Percentiles rank a stretch among this genome's conserved stretches.
These are phyloP conservation scores for Pleurotus ostreatus DNA, from an alignment of 768 basidiomycete genomes.

Conservation along the genomic window DNA sequence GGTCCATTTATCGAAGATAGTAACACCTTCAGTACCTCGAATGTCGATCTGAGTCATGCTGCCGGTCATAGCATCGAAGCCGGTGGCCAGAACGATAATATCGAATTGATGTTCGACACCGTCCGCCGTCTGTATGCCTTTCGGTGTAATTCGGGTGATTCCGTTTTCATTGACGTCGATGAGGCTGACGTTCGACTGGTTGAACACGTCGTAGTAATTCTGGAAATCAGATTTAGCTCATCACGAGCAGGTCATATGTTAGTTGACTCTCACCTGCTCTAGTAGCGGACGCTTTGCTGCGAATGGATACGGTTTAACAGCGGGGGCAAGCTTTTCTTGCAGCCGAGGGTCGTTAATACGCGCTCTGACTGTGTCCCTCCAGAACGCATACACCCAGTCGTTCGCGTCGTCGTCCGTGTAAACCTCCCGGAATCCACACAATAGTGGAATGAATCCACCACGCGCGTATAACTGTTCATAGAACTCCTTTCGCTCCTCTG, in stretches of 20 bases:
- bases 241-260: neutral
- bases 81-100: slow-evolving; percentile 19
- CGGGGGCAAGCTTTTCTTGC: slow-evolving; percentile 11
- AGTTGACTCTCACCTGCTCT: neutral
- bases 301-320: slow-evolving; percentile 9
- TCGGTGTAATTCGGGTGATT: slow-evolving; percentile 16
- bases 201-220: slow-evolving; percentile 21
- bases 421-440: slow-evolving; percentile 8
- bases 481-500: slow-evolving; percentile 12
- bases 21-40: slow-evolving; percentile 14
- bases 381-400: slow-evolving; percentile 10
- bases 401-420: slow-evolving; percentile 1
- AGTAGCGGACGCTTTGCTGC: slow-evolving; percentile 11
- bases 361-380: slow-evolving; percentile 10
- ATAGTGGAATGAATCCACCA: slow-evolving; percentile 12
- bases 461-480: slow-evolving; percentile 13
- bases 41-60: slow-evolving; percentile 19
- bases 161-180: slow-evolving; percentile 17
- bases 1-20: slow-evolving; percentile 19
- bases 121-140: slow-evolving; percentile 17
- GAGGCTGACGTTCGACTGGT: slow-evolving; percentile 20
- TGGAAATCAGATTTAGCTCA: neutral
- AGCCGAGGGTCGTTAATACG: slow-evolving; percentile 11
- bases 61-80: slow-evolving; percentile 22
- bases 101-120: slow-evolving; percentile 18